Evolutionary conservation across 2,329 filamentous ascomycete species (phyloP).

Genomic region (Drechslerella dactyloides): DNA sequence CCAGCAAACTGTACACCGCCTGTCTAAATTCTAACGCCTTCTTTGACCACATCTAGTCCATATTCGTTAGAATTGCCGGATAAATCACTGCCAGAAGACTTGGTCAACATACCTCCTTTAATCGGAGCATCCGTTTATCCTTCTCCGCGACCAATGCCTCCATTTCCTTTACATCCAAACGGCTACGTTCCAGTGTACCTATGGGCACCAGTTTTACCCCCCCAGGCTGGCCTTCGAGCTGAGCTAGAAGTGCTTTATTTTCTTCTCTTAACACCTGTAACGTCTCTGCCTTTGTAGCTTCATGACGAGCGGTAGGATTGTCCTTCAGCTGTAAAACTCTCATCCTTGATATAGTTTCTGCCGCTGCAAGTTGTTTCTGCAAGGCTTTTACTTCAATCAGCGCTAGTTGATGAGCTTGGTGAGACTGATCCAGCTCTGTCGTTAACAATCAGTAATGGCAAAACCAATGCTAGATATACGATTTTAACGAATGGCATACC

Average conservation of each 20-base stretch:
- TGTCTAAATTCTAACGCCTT: constrained; percentile 96
- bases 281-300: constrained; percentile 82
- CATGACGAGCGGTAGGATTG: constrained; percentile 88
- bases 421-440: constrained; percentile 73
- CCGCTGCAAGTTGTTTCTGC: constrained; percentile 62
- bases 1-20: constrained; percentile 86
- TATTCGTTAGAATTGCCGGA: not conserved
- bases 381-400: constrained; percentile 74
- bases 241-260: constrained; percentile 79
- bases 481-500: constrained; percentile 55
- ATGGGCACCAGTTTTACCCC: constrained; percentile 72
- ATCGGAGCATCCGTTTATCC: constrained; percentile 81
- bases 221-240: constrained; percentile 65
- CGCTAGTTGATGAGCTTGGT: constrained; percentile 75
- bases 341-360: constrained; percentile 71
- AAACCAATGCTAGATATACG: constrained; percentile 7
- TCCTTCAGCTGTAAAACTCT: constrained; percentile 83
- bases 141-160: constrained; percentile 71
- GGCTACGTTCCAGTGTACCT: constrained; percentile 75
- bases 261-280: constrained; percentile 79
- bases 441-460: not conserved
- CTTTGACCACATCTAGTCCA: constrained; percentile 72
- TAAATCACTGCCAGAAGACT: not conserved
- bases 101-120: constrained; percentile 68
- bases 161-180: constrained; percentile 74